Conservation (phyloP, 2,329 filamentous ascomycete species). For the Lachnellula cervina region DNA sequence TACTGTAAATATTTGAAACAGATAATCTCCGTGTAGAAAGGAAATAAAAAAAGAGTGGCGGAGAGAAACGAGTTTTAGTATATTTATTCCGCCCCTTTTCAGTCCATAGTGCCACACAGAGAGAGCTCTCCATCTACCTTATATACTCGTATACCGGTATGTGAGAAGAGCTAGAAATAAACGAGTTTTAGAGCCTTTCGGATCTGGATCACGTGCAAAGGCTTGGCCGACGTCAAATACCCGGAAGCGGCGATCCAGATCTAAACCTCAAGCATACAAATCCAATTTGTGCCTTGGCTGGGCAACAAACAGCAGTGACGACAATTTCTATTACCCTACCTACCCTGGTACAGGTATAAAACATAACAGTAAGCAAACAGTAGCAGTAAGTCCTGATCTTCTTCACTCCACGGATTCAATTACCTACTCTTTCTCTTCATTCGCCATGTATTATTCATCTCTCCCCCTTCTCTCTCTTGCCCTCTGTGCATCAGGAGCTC, state of each 20-base stretch:
- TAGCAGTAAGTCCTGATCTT: background rate
- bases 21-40: no score
- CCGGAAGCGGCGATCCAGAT: background rate
- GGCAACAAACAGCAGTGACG: no score
- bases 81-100: background rate
- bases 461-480: constrained; percentile 10
- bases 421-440: background rate
- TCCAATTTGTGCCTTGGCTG: background rate
- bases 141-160: no score
- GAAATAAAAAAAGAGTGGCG: no score
- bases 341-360: background rate
- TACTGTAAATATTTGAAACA: no score
- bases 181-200: no score
- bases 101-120: no score
- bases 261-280: background rate
- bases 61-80: no score
- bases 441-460: constrained; percentile 9
- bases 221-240: background rate
- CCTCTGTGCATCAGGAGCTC: constrained; percentile 4
- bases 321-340: background rate
- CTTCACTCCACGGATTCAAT: background rate
- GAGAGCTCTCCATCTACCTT: no score
- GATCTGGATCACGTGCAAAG: background rate
- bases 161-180: no score
- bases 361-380: background rate